phyloP scores from a whole-genome alignment of 352 stramenopile species.

The Globisporangium iwayamae region DNA sequence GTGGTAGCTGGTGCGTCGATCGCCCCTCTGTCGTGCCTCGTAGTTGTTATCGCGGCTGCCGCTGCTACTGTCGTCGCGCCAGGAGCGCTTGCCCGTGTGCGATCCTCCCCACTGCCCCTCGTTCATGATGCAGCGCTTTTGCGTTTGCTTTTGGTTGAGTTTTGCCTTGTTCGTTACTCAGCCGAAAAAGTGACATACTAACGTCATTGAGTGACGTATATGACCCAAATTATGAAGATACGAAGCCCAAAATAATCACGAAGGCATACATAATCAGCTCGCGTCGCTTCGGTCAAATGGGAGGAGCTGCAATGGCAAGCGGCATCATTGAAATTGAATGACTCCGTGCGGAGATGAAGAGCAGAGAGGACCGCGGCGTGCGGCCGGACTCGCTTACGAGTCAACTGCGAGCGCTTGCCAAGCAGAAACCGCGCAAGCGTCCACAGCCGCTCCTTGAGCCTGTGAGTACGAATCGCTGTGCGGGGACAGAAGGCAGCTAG shows the following conservation, averaged over 20 bases:
- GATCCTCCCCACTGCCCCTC: neutral
- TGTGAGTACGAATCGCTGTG: constrained; percentile 1
- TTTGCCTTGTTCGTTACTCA: neutral
- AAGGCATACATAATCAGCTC: neutral
- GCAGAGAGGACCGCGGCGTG: constrained; percentile 28
- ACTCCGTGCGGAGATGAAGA: neutral
- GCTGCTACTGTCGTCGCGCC: constrained; percentile 1
- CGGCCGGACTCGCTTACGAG: constrained; percentile 40
- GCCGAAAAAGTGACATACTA: neutral
- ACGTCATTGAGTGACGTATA: neutral
- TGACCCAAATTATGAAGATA: neutral
- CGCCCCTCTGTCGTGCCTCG: neutral
- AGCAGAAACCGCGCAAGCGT: constrained; percentile 28
- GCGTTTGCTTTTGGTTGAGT: neutral
- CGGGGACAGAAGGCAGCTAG: neutral
- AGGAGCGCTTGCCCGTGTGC: constrained; percentile 7
- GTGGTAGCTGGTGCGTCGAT: neutral
- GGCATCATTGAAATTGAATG: neutral
- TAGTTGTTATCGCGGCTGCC: neutral
- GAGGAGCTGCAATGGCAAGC: neutral
- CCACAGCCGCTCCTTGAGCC: constrained; percentile 19
- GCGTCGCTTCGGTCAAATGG: constrained; percentile 6
- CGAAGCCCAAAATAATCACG: neutral
- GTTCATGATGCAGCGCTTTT: constrained; percentile 1
- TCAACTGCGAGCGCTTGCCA: constrained; percentile 33